Conservation (phyloP, 495 filamentous ascomycete species). For the Aspergillus sclerotioniger region DNA sequence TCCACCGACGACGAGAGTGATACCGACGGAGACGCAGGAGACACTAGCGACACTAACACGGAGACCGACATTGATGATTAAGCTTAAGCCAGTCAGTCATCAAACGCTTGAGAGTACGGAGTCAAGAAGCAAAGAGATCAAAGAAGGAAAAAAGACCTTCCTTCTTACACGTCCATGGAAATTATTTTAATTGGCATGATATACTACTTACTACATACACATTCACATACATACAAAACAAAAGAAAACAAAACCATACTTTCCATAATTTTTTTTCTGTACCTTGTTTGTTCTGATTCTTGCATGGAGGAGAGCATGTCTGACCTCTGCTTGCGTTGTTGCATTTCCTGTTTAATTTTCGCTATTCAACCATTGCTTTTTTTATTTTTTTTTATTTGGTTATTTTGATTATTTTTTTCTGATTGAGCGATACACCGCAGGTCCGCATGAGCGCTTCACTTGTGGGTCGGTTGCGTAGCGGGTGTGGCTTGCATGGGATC, state of each 20-base stretch:
- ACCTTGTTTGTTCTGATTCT: background rate
- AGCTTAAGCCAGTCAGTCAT: slow-evolving; percentile 2
- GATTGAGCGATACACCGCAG: background rate
- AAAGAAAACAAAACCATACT: background rate
- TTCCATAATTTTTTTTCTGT: background rate
- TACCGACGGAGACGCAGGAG: slow-evolving; percentile 77
- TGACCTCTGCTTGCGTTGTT: too few relatives aligned
- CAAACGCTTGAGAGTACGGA: background rate
- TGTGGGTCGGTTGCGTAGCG: background rate
- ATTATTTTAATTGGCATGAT: slow-evolving; percentile 3
- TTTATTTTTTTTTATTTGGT: background rate
- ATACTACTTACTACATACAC: background rate
- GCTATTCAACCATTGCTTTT: background rate
- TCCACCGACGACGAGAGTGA: slow-evolving; percentile 79
- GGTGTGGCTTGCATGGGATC: background rate
- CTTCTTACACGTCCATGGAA: background rate
- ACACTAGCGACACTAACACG: slow-evolving; percentile 76
- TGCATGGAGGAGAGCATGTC: background rate
- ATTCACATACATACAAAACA: background rate
- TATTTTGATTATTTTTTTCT: background rate
- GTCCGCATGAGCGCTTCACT: background rate
- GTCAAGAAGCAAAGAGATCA: slow-evolving; percentile 6
- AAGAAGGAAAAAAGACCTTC: background rate
- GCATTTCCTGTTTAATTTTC: too few relatives aligned
- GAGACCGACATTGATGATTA: slow-evolving; percentile 68